Percentiles rank a stretch among this genome's conserved stretches.
phyloP scores from a whole-genome alignment of 2,329 filamentous ascomycete genomes.

The Didymellaceae sp. region DNA sequence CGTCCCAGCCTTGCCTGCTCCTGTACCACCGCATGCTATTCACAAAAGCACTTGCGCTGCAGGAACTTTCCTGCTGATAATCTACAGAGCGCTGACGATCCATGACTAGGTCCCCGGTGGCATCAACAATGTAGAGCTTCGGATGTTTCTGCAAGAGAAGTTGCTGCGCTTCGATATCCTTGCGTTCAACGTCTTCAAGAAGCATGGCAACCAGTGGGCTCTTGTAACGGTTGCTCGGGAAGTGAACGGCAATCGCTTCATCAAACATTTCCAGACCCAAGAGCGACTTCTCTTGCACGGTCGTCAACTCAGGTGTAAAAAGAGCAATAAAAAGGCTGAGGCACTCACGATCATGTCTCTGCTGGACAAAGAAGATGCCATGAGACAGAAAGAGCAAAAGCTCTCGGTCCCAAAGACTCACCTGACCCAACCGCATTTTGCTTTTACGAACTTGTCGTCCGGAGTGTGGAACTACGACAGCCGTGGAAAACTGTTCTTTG shows the following conservation, averaged over 20 bases:
- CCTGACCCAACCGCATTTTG: conserved; percentile 30
- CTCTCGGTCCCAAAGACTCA: conserved; percentile 8
- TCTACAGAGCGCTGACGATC: neutral
- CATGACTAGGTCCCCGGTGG: conserved; percentile 46
- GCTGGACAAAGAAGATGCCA: conserved; percentile 30
- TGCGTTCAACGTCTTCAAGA: conserved; percentile 55
- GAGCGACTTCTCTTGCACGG: conserved; percentile 23
- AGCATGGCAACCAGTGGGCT: conserved; percentile 42
- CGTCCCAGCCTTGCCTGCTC: neutral
- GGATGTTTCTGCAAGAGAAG: conserved; percentile 48
- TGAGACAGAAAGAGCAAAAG: conserved; percentile 20
- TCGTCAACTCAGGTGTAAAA: conserved; percentile 19
- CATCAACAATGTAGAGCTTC: conserved; percentile 52
- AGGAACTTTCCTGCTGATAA: neutral
- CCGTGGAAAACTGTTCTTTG: conserved; percentile 46
- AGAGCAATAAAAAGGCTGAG: conserved; percentile 30
- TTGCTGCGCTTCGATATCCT: conserved; percentile 51
- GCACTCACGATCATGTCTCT: conserved; percentile 32
- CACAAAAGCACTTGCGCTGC: no score
- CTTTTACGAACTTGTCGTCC: conserved; percentile 39
- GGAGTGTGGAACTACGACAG: conserved; percentile 53
- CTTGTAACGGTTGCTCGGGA: conserved; percentile 55
- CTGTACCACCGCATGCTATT: no score
- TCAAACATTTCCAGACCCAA: conserved; percentile 43
- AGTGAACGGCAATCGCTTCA: conserved; percentile 52